Evolutionary conservation across 2,329 filamentous ascomycete genomes (phyloP).

Genomic region (Colletotrichum cordylinicola): DNA sequence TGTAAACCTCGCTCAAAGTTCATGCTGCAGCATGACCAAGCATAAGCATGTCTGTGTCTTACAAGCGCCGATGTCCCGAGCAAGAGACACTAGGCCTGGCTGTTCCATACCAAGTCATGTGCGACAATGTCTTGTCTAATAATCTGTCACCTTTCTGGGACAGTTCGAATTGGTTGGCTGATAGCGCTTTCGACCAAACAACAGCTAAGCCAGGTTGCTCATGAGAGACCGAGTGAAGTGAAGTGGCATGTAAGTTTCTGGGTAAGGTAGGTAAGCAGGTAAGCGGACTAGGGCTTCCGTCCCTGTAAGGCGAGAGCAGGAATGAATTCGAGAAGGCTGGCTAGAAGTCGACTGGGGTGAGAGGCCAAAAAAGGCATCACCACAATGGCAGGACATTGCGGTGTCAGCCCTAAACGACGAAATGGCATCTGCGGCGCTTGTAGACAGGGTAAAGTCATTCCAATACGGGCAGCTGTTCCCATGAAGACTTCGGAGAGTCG

Average conservation of each 20-base stretch:
- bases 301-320: neutral
- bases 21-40: neutral
- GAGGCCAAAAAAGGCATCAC: neutral
- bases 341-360: neutral
- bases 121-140: neutral
- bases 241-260: neutral
- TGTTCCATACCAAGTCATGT: neutral
- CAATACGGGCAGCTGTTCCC: neutral
- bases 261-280: neutral
- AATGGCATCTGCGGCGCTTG: neutral
- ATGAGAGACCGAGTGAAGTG: neutral
- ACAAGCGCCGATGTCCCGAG: neutral
- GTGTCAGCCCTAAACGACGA: neutral
- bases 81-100: neutral
- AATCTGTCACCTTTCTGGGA: neutral
- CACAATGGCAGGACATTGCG: neutral
- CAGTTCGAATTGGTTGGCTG: neutral
- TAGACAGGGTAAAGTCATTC: neutral
- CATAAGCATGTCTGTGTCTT: neutral
- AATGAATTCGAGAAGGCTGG: neutral
- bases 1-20: neutral
- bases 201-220: neutral
- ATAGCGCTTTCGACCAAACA: neutral
- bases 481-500: neutral
- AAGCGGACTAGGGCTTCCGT: neutral